A percentile compares a stretch with the other conserved stretches of the same genome.
Evolutionary conservation across 2,329 filamentous ascomycete species (phyloP).

Genomic region (Neonectria punicea): DNA sequence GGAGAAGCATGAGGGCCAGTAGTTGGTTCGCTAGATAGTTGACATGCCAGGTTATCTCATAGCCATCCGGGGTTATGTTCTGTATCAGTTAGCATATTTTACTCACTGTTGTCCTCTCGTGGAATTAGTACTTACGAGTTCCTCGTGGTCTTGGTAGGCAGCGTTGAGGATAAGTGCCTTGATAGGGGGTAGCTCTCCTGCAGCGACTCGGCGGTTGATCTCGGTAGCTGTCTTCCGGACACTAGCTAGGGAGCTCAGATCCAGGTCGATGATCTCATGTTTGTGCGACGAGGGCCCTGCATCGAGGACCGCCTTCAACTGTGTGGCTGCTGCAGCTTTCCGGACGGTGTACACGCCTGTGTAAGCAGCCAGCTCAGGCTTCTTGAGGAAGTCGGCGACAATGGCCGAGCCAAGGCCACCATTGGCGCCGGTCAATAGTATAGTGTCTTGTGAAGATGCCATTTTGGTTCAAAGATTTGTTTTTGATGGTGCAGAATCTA

Average conservation of each 20-base stretch:
- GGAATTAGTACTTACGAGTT: slow-evolving; percentile 34
- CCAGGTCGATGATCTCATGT: slow-evolving; percentile 47
- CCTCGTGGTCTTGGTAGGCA: slow-evolving; percentile 41
- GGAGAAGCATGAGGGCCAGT: slow-evolving; percentile 44
- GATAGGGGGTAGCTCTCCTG: slow-evolving; percentile 51
- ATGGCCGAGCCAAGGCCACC: slow-evolving; percentile 52
- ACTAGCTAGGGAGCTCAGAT: slow-evolving; percentile 44
- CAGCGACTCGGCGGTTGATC: slow-evolving; percentile 45
- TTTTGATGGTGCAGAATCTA: background rate
- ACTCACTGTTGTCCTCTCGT: background rate
- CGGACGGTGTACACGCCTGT: slow-evolving; percentile 52
- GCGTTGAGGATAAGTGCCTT: slow-evolving; percentile 52
- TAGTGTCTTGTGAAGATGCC: slow-evolving; percentile 41
- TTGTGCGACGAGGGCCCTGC: slow-evolving; percentile 37
- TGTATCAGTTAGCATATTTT: slow-evolving; percentile 23
- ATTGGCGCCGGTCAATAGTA: slow-evolving; percentile 53
- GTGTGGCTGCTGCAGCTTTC: slow-evolving; percentile 44
- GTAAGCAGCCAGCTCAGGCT: slow-evolving; percentile 46
- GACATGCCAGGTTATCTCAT: slow-evolving; percentile 48
- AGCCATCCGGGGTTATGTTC: slow-evolving; percentile 45
- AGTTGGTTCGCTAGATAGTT: slow-evolving; percentile 48
- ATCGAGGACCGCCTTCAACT: slow-evolving; percentile 41
- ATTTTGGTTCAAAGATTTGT: slow-evolving; percentile 6
- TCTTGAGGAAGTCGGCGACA: slow-evolving; percentile 43
- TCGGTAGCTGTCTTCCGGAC: slow-evolving; percentile 41